These are phyloP conservation scores for Cardamine occulta DNA, from an alignment of 345 rosid species.

Conservation along the genomic window DNA sequence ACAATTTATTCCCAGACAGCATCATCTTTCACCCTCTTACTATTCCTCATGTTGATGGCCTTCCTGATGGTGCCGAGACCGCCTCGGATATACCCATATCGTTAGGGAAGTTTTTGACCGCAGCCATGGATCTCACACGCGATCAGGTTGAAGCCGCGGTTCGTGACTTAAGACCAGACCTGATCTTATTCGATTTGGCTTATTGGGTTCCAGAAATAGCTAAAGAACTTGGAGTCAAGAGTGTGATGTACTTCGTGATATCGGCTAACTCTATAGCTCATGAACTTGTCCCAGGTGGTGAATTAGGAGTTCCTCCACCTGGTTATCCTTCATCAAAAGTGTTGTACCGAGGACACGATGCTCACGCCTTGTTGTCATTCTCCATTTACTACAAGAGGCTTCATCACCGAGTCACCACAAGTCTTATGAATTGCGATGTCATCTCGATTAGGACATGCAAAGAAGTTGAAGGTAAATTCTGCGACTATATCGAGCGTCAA, in stretches of 20 bases:
- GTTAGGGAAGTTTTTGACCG: background rate
- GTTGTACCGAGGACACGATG: conserved; percentile 15
- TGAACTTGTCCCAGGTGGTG: conserved; percentile 32
- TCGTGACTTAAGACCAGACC: conserved; percentile 31
- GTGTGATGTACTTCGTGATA: conserved; percentile 15
- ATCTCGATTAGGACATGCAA: conserved; percentile 46
- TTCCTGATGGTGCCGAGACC: conserved; percentile 45
- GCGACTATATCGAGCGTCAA: conserved; percentile 38
- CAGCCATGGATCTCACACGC: conserved; percentile 34
- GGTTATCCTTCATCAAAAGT: conserved; percentile 45
- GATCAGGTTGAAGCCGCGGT: conserved; percentile 43
- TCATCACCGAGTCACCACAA: conserved; percentile 1
- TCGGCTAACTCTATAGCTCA: conserved; percentile 28
- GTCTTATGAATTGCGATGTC: conserved; percentile 43
- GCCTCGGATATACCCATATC: conserved; percentile 36
- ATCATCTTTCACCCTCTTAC: conserved; percentile 47
- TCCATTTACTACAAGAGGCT: conserved; percentile 31
- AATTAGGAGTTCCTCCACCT: conserved; percentile 28
- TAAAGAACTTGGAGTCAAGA: background rate
- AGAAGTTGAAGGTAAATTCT: conserved; percentile 50
- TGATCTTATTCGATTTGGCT: conserved; percentile 42
- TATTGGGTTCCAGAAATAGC: conserved; percentile 42
- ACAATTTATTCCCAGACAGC: conserved; percentile 48
- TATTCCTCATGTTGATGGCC: conserved; percentile 51
- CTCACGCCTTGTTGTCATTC: conserved; percentile 12